phyloP scores from a whole-genome alignment of 176 grass and related monocot species.

The Avena sativa region DNA sequence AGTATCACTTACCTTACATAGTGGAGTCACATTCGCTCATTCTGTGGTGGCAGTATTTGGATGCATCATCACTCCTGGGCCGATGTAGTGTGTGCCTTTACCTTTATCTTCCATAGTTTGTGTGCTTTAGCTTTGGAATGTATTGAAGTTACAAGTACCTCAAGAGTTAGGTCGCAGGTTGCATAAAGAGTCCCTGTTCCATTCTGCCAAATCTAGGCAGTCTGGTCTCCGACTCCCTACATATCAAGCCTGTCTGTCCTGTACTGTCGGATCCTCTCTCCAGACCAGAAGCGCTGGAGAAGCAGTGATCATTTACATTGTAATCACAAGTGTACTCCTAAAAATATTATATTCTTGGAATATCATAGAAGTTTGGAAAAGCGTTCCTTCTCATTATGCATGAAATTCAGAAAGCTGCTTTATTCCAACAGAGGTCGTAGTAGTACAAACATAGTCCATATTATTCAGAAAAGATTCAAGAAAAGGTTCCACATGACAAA shows the following conservation, averaged over 20 bases:
- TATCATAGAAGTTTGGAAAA: conserved; percentile 33
- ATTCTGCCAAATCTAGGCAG: conserved; percentile 52
- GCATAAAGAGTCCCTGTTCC: conserved; percentile 48
- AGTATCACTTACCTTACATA: conserved; percentile 41
- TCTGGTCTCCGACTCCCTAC: conserved; percentile 48
- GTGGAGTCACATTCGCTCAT: conserved; percentile 54
- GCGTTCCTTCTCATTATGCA: conserved; percentile 25
- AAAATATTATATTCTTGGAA: conserved; percentile 15
- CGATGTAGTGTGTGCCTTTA: conserved; percentile 57
- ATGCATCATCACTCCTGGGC: conserved; percentile 61
- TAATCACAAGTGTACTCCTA: not conserved
- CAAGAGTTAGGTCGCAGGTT: conserved; percentile 47
- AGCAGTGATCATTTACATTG: conserved; percentile 53
- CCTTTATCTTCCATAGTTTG: conserved; percentile 34
- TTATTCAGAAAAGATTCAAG: conserved; percentile 38
- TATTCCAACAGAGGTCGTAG: conserved; percentile 38
- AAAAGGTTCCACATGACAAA: conserved; percentile 15
- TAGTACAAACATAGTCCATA: conserved; percentile 1
- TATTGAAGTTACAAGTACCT: conserved; percentile 38
- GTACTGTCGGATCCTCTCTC: conserved; percentile 48
- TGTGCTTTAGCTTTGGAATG: conserved; percentile 44
- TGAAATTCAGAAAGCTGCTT: not conserved
- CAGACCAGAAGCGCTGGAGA: conserved; percentile 60
- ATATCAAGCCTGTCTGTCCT: conserved; percentile 30
- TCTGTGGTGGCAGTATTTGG: conserved; percentile 70